Evolutionary conservation across 129 eudicot species (phyloP), one percentile per base, ranked within the genome.

Genomic region (Pseudognaphalium luteoalbum): DNA sequence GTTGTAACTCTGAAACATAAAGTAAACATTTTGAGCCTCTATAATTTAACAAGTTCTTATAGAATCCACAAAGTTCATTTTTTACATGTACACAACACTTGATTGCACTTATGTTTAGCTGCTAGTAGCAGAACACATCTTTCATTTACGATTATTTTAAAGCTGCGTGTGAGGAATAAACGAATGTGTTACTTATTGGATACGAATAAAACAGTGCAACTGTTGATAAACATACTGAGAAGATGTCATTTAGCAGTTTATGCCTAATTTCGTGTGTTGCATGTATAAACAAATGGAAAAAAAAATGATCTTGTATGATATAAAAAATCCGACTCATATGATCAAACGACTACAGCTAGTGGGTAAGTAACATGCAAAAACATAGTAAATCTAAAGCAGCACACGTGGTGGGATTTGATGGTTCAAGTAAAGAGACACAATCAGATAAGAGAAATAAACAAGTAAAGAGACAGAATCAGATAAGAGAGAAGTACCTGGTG

Each of bases 1-100:
- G 73, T 35, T 64, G 78, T 79, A 33, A 65, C 57, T 51, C 66
- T 65, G 73, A 66, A 76, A 76, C 64, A 15, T 34, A 25, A 68
- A n/a, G 60, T n/a, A 34, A 39, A 71, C 25, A 47, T 47, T 47
- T 12, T 47, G 6, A 47, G 54, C 17, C 54, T 14, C 54, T 47
- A 12, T 47, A 47, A 12, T 32, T 32, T 51, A 68, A 42, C 42
- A 70, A 65, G 16, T 60, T 78, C 25, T 12, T 70, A 62, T 78
- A 70, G 63, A 78, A 68, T n/a, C 69, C 47, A 41, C 10, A 41
- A 8, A 41, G 47, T 14, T 47, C 6, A 3, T 15, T 14, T 14
- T 47, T 47, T 47, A 11, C 17, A 11, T 47, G 1, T 47, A 47
- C 54, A 14, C 17, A 47, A 5, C 51, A 10, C 51, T 10, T 47